These are phyloP conservation scores for Aspergillus unguis DNA, from an alignment of 2,329 filamentous ascomycete species.

Conservation along the genomic window DNA sequence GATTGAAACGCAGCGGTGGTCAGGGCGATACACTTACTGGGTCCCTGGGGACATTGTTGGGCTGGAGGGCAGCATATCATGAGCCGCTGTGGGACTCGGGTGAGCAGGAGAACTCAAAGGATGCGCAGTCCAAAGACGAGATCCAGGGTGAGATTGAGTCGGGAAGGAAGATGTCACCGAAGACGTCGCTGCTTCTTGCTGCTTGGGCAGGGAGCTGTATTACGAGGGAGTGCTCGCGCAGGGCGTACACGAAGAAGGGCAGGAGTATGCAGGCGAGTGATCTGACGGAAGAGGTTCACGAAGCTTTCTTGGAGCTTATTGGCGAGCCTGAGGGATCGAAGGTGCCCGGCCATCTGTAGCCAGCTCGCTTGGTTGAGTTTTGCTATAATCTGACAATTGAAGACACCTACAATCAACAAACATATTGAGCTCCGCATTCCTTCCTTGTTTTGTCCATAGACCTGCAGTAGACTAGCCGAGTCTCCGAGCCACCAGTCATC, in stretches of 20 bases:
- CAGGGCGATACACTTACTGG: conserved; percentile 96
- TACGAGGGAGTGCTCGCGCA: conserved; percentile 83
- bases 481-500: too few relatives aligned
- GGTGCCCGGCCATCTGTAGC: conserved; percentile 25
- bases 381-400: not conserved
- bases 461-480: too few relatives aligned
- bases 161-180: conserved; percentile 55
- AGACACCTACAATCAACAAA: too few relatives aligned
- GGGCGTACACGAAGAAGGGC: conserved; percentile 82
- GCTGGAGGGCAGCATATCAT: conserved; percentile 82
- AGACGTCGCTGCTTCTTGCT: conserved; percentile 66
- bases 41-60: conserved; percentile 80
- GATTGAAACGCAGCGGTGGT: conserved; percentile 84
- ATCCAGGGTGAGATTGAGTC: conserved; percentile 42
- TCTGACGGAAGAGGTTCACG: conserved; percentile 83
- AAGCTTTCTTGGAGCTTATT: conserved; percentile 74
- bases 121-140: conserved; percentile 38
- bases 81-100: conserved; percentile 70
- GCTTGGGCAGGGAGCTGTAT: conserved; percentile 85
- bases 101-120: conserved; percentile 31
- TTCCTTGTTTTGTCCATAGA: too few relatives aligned
- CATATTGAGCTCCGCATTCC: not conserved
- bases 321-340: conserved; percentile 61
- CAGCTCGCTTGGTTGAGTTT: not conserved
- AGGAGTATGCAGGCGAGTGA: conserved; percentile 89